Evolutionary conservation across 2,329 filamentous ascomycete genomes (phyloP).

Genomic region (Fonsecaea monophora): DNA sequence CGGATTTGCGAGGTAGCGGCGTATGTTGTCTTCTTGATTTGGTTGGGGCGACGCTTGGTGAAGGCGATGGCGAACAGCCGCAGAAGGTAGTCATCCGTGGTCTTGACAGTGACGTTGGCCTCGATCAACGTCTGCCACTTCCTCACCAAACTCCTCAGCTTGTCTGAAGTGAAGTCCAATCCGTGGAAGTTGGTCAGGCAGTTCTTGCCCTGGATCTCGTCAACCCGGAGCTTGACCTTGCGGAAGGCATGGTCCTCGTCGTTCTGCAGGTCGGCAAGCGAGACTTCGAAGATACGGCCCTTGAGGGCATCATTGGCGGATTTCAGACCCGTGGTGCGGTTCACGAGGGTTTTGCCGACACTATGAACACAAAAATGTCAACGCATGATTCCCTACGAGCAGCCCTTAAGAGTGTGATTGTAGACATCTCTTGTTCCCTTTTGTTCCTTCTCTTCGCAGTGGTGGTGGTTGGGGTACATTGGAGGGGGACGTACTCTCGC

Average conservation of each 20-base stretch:
- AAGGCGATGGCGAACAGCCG: constrained; percentile 99
- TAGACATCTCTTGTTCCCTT: constrained; percentile 35
- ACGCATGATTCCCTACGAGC: neutral
- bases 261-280: constrained; percentile 98
- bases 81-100: constrained; percentile 99
- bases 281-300: constrained; percentile 98
- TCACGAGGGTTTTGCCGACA: constrained; percentile 99
- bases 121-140: constrained; percentile 99
- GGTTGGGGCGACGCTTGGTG: constrained; percentile 98
- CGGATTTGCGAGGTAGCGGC: constrained; percentile 96
- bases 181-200: constrained; percentile 99
- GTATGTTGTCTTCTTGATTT: constrained; percentile 99
- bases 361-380: constrained; percentile 59
- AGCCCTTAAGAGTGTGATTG: constrained; percentile 4
- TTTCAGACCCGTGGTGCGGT: constrained; percentile 99
- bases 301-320: constrained; percentile 99
- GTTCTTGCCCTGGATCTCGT: constrained; percentile 99
- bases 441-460: neutral
- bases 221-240: constrained; percentile 98
- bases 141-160: constrained; percentile 97
- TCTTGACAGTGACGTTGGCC: constrained; percentile 99
- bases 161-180: constrained; percentile 99
- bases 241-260: constrained; percentile 99
- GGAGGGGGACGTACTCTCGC: constrained; percentile 77
- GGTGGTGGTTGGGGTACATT: constrained; percentile 6